Evolutionary conservation across 2,329 filamentous ascomycete genomes (phyloP).

Genomic region (Calonectria crousiana): DNA sequence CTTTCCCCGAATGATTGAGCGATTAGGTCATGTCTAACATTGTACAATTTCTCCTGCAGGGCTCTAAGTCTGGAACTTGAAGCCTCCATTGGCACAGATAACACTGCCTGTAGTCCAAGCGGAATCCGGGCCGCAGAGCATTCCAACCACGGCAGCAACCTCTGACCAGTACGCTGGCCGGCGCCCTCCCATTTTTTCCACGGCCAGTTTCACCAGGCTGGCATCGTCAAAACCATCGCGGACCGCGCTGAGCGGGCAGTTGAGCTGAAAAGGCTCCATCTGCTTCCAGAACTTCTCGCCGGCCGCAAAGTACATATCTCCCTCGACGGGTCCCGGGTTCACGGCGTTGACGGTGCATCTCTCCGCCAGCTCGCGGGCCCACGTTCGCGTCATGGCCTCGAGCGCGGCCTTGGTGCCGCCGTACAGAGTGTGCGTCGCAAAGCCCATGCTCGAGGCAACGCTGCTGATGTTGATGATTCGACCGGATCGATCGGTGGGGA

Average conservation of each 20-base stretch:
- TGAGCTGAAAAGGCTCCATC: constrained; percentile 24
- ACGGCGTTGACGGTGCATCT: constrained; percentile 62
- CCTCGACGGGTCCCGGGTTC: constrained; percentile 64
- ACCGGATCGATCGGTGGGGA: constrained; percentile 76
- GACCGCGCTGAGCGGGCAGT: not conserved
- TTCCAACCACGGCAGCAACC: constrained; percentile 29
- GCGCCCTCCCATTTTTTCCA: constrained; percentile 29
- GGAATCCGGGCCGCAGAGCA: not conserved
- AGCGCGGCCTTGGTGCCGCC: constrained; percentile 64
- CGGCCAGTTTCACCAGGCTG: constrained; percentile 29
- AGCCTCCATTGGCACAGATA: not conserved
- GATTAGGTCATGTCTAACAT: no score
- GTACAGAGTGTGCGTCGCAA: constrained; percentile 61
- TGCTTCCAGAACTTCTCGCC: constrained; percentile 23
- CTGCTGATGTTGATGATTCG: constrained; percentile 64
- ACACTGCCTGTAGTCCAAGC: not conserved
- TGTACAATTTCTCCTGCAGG: not conserved
- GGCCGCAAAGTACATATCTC: constrained; percentile 54
- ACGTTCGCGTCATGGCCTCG: constrained; percentile 65
- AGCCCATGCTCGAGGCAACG: constrained; percentile 59
- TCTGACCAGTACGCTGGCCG: constrained; percentile 36
- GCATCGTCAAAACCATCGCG: constrained; percentile 27
- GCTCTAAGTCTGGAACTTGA: not conserved
- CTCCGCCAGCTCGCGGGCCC: constrained; percentile 63
- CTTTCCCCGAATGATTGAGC: no score